These are phyloP conservation scores for Polychaeton citri DNA, from an alignment of 2,329 filamentous ascomycete species.

Conservation along the genomic window DNA sequence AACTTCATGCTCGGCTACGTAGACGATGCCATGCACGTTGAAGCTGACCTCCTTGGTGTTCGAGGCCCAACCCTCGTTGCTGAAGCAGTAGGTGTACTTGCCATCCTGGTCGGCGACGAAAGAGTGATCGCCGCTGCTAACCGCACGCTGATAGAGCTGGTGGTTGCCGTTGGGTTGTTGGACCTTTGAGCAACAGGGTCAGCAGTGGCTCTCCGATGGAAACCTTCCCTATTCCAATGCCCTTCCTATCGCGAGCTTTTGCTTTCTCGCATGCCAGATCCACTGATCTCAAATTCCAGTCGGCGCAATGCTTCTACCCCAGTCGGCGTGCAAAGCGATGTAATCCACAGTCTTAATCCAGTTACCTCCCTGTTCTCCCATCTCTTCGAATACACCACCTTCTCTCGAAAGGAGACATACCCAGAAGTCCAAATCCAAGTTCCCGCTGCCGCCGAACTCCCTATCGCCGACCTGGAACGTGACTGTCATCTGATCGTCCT, in stretches of 20 bases:
- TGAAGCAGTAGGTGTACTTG: conserved; percentile 94
- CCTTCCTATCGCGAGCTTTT: no score
- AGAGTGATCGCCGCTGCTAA: conserved; percentile 84
- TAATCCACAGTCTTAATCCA: no score
- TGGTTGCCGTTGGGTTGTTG: conserved; percentile 63
- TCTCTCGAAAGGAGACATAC: conserved; percentile 39
- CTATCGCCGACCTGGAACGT: conserved; percentile 96
- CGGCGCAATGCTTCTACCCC: no score
- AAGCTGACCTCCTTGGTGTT: conserved; percentile 97
- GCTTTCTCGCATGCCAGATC: no score
- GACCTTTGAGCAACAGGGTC: conserved; percentile 39
- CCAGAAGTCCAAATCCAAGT: conserved; percentile 96
- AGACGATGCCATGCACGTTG: conserved; percentile 98
- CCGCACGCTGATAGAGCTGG: conserved; percentile 64
- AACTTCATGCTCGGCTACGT: conserved; percentile 78
- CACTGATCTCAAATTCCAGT: no score
- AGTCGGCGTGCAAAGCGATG: no score
- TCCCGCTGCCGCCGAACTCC: conserved; percentile 88
- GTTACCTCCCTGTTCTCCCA: not conserved
- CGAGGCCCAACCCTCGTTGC: conserved; percentile 95
- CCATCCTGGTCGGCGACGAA: conserved; percentile 79
- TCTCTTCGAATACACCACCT: not conserved
- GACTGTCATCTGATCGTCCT: conserved; percentile 95
- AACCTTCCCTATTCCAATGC: no score
- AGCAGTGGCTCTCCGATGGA: not conserved